Conservation (phyloP, 495 filamentous ascomycete genomes). For the Platismatia glauca region DNA sequence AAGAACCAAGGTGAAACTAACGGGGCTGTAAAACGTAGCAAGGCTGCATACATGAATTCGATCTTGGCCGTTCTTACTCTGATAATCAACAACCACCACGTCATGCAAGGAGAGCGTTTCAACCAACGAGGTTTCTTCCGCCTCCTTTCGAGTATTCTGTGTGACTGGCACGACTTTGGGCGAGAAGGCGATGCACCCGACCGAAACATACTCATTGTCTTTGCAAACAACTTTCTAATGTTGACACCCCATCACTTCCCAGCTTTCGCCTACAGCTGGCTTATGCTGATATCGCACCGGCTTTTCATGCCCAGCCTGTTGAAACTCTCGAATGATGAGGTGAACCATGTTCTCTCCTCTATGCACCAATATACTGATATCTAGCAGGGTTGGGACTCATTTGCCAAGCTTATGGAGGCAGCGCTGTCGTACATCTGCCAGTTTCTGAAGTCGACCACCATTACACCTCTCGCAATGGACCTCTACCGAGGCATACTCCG, state of each 20-base stretch:
- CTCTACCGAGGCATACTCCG: slow-evolving; percentile 78
- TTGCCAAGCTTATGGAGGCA: slow-evolving; percentile 64
- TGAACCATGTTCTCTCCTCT: slow-evolving; percentile 18
- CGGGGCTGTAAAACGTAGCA: slow-evolving; percentile 49
- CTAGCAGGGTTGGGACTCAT: slow-evolving; percentile 59
- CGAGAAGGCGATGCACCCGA: slow-evolving; percentile 43
- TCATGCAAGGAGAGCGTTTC: slow-evolving; percentile 71
- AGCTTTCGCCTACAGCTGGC: slow-evolving; percentile 77
- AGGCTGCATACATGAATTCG: slow-evolving; percentile 60
- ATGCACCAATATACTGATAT: slow-evolving; percentile 16
- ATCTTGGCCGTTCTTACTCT: slow-evolving; percentile 67
- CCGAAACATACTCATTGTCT: slow-evolving; percentile 58
- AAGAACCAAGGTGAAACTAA: slow-evolving; percentile 54
- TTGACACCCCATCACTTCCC: slow-evolving; percentile 70
- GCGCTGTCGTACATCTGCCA: slow-evolving; percentile 69
- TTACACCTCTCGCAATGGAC: slow-evolving; percentile 64
- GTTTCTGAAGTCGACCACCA: slow-evolving; percentile 62
- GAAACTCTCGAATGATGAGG: slow-evolving; percentile 51
- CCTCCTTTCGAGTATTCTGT: slow-evolving; percentile 76
- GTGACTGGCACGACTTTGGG: slow-evolving; percentile 47
- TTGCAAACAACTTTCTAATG: slow-evolving; percentile 65
- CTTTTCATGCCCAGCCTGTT: slow-evolving; percentile 78
- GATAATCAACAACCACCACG: slow-evolving; percentile 76
- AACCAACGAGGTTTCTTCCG: slow-evolving; percentile 87
- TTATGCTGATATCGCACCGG: slow-evolving; percentile 71